phyloP scores from a whole-genome alignment of 2,329 filamentous ascomycete genomes.

The Aspergillus quadricinctus region DNA sequence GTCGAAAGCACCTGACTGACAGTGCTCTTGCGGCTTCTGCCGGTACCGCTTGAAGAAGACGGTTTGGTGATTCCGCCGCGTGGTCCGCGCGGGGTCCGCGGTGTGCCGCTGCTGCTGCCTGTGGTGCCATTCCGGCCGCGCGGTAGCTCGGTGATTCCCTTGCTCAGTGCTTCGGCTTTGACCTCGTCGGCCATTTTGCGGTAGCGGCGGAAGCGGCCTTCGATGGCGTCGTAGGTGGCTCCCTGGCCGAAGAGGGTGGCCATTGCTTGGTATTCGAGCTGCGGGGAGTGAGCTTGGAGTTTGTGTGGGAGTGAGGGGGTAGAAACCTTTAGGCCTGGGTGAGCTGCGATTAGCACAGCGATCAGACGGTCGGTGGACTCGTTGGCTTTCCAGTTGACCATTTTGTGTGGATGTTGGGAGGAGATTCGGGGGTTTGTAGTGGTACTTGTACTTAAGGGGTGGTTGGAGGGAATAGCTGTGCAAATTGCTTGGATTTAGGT shows the following conservation, averaged over 20 bases:
- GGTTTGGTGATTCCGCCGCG: slow-evolving; percentile 15
- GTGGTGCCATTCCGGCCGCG: slow-evolving; percentile 4
- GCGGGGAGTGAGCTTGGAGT: not conserved
- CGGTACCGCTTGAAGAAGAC: slow-evolving; percentile 2
- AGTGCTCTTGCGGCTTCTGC: not conserved
- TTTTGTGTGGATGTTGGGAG: slow-evolving; percentile 7
- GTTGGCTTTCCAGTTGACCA: slow-evolving; percentile 29
- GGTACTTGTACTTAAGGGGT: not conserved
- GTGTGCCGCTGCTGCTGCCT: slow-evolving; percentile 3
- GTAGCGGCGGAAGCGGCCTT: slow-evolving; percentile 43
- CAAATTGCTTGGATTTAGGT: not conserved
- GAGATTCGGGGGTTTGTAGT: not conserved
- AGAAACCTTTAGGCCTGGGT: slow-evolving; percentile 23
- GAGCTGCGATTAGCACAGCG: slow-evolving; percentile 23
- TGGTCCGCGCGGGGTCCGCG: slow-evolving; percentile 13
- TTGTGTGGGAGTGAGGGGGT: too few relatives aligned
- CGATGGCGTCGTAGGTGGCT: slow-evolving; percentile 47
- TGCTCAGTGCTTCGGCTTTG: slow-evolving; percentile 19
- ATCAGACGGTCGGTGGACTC: slow-evolving; percentile 24
- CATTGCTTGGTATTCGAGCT: slow-evolving; percentile 45
- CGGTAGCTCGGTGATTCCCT: slow-evolving; percentile 11
- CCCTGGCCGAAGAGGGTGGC: slow-evolving; percentile 44
- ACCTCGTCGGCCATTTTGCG: slow-evolving; percentile 39
- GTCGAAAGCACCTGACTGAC: not conserved
- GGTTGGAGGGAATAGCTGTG: not conserved